Base-by-base conservation (phyloP, 2,329 filamentous ascomycete genomes). In the Aspergillus calidoustus region DNA sequence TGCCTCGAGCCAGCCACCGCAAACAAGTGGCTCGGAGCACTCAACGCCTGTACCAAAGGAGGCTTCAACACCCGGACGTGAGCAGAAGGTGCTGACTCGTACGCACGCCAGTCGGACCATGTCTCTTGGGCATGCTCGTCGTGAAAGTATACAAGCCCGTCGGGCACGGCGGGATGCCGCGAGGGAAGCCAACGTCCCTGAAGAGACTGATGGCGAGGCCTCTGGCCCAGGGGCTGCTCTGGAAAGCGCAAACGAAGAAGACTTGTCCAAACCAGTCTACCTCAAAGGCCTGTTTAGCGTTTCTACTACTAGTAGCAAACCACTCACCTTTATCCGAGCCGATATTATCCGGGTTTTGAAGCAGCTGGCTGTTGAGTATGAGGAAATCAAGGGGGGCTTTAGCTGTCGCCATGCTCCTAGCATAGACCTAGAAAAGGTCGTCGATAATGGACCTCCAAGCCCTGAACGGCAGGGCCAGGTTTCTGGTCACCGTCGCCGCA, bases 221-320 rank as follows among this genome's bases (percentile, higher is more conserved):
- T 86, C 84, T 19, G 81, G 80, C n/a, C 80, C 80, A 44, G 80
- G 81, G 1, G 83, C 84, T 61, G 81, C 79, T 28, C 74, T 82
- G 19, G 83, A 84, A 46, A 82, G 80, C 54, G 77, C 77, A 13
- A 80, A 79, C 41, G 76, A 79, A 51, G 92, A 96, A 68, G 86
- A 94, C 63, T 89, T 94, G 57, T 78, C 79, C 15, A 97, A 97
- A 76, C 95, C 95, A 0, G 95, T 98, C 3, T 98, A 91, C 76
- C 86, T 99, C 60, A 99, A 98, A 78, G 95, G 95, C 4, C 84
- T 99, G 19, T 98, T 99, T 80, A 98, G 94, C 71, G 95, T 98
- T 57, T 96, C 92, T 4, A 99, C 95, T 0, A 99, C 95, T 7
- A 97, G 93, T 61, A 95, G 89, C 72, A 96, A 96, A 74, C 92